Percentiles rank a stretch among this genome's conserved stretches.
phyloP scores from a whole-genome alignment of 495 filamentous ascomycete genomes.

The Penicillium desertorum region DNA sequence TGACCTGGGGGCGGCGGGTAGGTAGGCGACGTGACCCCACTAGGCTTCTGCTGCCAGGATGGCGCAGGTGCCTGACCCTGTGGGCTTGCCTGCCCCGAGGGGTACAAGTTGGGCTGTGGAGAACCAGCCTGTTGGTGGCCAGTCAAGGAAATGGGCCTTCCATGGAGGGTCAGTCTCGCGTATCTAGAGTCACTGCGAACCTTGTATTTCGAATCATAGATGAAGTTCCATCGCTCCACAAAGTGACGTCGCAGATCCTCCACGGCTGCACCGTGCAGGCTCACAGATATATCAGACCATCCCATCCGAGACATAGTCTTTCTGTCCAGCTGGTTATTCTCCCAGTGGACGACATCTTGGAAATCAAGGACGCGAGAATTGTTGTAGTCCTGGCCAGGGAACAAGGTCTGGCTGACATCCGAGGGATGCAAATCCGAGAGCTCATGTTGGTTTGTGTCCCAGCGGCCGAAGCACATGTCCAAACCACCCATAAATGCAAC shows the following conservation, averaged over 20 bases:
- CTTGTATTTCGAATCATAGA: conserved; percentile 79
- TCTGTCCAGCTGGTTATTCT: conserved; percentile 84
- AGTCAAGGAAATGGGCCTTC: conserved; percentile 28
- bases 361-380: conserved; percentile 89
- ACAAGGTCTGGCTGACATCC: conserved; percentile 70
- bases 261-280: conserved; percentile 75
- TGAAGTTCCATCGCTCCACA: conserved; percentile 89
- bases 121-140: conserved; percentile 14
- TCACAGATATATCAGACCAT: conserved; percentile 87
- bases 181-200: conserved; percentile 65
- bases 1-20: conserved; percentile 13
- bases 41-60: conserved; percentile 18
- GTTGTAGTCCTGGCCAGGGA: conserved; percentile 94
- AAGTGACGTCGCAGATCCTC: conserved; percentile 79
- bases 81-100: conserved; percentile 21
- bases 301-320: conserved; percentile 84
- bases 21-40: conserved; percentile 9
- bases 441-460: conserved; percentile 69
- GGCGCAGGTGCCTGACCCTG: conserved; percentile 3
- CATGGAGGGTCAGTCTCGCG: conserved; percentile 47
- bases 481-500: conserved; percentile 86
- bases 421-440: conserved; percentile 84
- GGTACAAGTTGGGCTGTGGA: conserved; percentile 25
- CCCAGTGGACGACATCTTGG: conserved; percentile 76
- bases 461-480: conserved; percentile 63